Conservation (phyloP, 2,329 filamentous ascomycete genomes). For the Talaromyces atroroseus region DNA sequence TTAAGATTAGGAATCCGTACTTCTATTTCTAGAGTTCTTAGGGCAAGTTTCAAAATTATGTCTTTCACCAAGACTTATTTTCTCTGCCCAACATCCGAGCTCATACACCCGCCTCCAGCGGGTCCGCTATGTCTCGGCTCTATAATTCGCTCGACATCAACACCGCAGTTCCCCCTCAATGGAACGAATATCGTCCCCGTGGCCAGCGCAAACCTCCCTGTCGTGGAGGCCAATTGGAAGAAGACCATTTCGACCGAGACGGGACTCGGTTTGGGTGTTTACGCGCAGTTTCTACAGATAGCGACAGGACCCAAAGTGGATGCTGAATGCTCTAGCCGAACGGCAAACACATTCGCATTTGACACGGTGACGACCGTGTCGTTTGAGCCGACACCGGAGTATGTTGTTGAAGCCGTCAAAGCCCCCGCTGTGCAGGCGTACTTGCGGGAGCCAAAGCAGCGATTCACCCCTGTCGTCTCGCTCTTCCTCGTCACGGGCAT, state of each 20-base stretch:
- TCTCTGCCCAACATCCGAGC: background rate
- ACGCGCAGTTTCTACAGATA: background rate
- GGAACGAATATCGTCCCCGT: background rate
- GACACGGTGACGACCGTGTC: background rate
- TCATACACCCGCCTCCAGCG: background rate
- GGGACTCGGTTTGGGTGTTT: background rate
- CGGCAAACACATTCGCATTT: background rate
- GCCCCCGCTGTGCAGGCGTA: background rate
- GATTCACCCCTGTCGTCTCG: background rate
- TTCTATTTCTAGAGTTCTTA: background rate
- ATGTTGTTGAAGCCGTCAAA: background rate
- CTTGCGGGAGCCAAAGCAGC: background rate
- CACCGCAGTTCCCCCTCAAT: background rate
- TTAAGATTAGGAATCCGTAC: background rate
- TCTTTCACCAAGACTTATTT: background rate
- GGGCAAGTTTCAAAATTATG: background rate
- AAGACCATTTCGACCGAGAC: background rate
- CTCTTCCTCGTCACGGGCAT: background rate
- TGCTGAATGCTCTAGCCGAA: background rate
- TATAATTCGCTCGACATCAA: background rate
- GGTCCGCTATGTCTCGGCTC: background rate
- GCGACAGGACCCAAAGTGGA: background rate
- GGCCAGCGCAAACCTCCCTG: background rate
- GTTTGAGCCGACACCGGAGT: background rate
- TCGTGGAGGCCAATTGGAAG: background rate